Percentiles rank a stretch among this genome's conserved stretches.
Evolutionary conservation across 2,329 filamentous ascomycete species (phyloP).

Genomic region (Aspergillus latus): DNA sequence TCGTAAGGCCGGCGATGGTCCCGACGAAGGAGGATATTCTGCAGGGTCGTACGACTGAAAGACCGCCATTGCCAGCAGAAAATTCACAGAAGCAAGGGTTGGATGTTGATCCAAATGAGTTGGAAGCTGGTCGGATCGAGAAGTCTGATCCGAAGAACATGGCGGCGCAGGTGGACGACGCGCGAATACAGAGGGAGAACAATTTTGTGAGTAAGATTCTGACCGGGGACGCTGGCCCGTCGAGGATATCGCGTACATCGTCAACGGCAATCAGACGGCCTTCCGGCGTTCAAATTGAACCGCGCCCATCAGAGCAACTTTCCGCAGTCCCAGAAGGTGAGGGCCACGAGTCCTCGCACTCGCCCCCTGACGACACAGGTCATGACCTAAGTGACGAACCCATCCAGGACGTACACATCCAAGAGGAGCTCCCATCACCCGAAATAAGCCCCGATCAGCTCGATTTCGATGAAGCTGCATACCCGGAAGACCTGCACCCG

Average conservation of each 20-base stretch:
- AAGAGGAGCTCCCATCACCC: background rate
- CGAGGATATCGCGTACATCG: slow-evolving; percentile 27
- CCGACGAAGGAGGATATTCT: slow-evolving; percentile 44
- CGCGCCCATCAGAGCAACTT: slow-evolving; percentile 20
- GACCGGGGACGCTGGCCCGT: slow-evolving; percentile 26
- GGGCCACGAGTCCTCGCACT: slow-evolving; percentile 9
- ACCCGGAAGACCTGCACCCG: slow-evolving; percentile 47
- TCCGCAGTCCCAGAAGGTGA: slow-evolving; percentile 27
- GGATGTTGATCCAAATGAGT: slow-evolving; percentile 44
- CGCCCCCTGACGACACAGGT: slow-evolving; percentile 1
- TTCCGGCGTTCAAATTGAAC: slow-evolving; percentile 13
- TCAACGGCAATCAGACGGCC: slow-evolving; percentile 20
- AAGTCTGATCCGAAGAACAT: slow-evolving; percentile 41
- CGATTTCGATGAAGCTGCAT: slow-evolving; percentile 32
- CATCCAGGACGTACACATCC: slow-evolving; percentile 8
- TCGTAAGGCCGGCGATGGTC: slow-evolving; percentile 55
- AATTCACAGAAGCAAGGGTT: slow-evolving; percentile 36
- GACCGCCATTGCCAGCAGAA: slow-evolving; percentile 31
- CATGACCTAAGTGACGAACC: slow-evolving; percentile 22
- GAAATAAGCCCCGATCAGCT: slow-evolving; percentile 11
- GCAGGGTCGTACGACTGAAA: slow-evolving; percentile 26
- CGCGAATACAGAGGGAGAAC: slow-evolving; percentile 40
- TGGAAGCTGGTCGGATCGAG: slow-evolving; percentile 46
- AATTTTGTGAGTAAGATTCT: slow-evolving; percentile 40
- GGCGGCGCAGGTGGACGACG: slow-evolving; percentile 48